Evolutionary conservation across 768 basidiomycete genomes (phyloP), one percentile per base, ranked within the genome.

Genomic region (Kwoniella sp.): DNA sequence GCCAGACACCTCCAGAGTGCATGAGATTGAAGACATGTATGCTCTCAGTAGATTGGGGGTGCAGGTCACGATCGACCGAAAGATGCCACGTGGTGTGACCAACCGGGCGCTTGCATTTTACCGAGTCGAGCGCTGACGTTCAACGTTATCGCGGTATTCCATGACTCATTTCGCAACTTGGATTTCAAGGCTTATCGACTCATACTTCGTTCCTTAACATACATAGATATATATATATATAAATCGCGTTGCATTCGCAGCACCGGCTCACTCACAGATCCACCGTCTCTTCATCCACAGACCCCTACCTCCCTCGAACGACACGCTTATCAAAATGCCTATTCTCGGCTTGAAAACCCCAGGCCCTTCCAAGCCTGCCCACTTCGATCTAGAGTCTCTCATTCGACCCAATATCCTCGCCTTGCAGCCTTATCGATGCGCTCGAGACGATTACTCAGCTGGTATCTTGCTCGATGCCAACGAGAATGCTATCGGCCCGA

Each of bases 381-480:
- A 96, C 81, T 98, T 96, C 76, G 83, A 87, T 73, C 88, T 98
- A 63, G 88, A 91, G 81, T 81, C 83, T 34, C 89, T 91, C 60
- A 90, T 97, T 71, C 86, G 94, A n/a, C 89, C 92, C 1, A 99
- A 98, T 76, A 94, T 99, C 74, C 89, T 96, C 54, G 83, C 91
- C 0, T 84, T 99, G 15, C 87, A 88, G 54, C 96, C 96, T 0
- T 98, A 99, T 81, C 88, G 94, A 30, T 97, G 93, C 73, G 96
- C 96, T 0, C 85, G 96, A 53, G 95, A 99, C 75, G 95, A 99
- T 82, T 99, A 96, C 82, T 87, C 88, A 54, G 83, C 86, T 1
- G 94, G 94, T 25, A 89, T 97, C 73, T 86, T 99, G 28, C 86
- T 99, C 23, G 96, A 99, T 72, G 96, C 96, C 15, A 99, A 99